Conservation (phyloP, 1,139 yeast species). For the Pichia terricola region DNA sequence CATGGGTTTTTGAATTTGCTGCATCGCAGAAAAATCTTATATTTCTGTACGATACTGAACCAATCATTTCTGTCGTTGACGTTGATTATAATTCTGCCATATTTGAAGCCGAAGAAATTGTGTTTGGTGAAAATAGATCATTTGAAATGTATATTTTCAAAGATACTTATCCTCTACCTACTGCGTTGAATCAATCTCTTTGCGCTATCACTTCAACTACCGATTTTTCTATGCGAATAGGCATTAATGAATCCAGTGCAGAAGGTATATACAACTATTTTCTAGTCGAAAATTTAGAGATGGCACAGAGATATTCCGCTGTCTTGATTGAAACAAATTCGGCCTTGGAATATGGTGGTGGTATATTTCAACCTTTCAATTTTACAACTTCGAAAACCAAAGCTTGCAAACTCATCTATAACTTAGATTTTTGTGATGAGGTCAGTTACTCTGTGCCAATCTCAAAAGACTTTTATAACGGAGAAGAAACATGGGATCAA, state of each 20-base stretch:
- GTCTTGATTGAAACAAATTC: slow-evolving; percentile 47
- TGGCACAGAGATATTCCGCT: slow-evolving; percentile 56
- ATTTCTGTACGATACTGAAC: slow-evolving; percentile 59
- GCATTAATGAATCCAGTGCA: slow-evolving; percentile 20
- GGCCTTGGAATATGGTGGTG: slow-evolving; percentile 45
- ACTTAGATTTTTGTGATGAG: slow-evolving; percentile 63
- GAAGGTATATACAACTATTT: slow-evolving; percentile 5
- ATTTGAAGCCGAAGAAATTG: slow-evolving; percentile 27
- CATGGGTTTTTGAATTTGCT: slow-evolving; percentile 60
- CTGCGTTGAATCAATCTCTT: slow-evolving; percentile 48
- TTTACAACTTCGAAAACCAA: slow-evolving; percentile 50
- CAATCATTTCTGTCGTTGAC: slow-evolving; percentile 58
- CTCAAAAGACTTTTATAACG: slow-evolving; percentile 22
- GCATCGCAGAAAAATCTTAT: slow-evolving; percentile 57
- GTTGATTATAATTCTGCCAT: slow-evolving; percentile 66
- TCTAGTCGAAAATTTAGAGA: slow-evolving; percentile 47
- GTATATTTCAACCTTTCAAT: slow-evolving; percentile 47
- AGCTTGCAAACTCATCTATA: slow-evolving; percentile 68
- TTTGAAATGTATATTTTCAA: slow-evolving; percentile 42
- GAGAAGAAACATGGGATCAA: slow-evolving; percentile 20
- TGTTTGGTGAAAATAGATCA: slow-evolving; percentile 12
- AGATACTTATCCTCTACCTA: slow-evolving; percentile 31
- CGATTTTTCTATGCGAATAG: slow-evolving; percentile 21
- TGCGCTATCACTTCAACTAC: slow-evolving; percentile 50
- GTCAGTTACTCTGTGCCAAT: slow-evolving; percentile 89